These are phyloP conservation scores for Didymella pinodella DNA, from an alignment of 2,329 filamentous ascomycete species.

Conservation along the genomic window DNA sequence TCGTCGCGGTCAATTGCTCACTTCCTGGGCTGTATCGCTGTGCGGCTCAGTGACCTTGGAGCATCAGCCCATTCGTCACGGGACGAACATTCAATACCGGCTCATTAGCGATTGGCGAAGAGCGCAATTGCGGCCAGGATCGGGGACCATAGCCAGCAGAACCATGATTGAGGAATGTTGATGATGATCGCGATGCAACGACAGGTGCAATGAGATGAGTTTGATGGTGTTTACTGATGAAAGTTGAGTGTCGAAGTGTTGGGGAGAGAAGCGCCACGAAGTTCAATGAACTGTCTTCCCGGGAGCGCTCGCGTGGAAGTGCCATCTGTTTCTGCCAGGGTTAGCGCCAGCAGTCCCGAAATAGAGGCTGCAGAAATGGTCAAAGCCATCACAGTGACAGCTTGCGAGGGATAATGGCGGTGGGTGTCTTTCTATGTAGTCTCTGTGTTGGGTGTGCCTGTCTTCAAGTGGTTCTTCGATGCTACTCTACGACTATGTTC, in stretches of 20 bases:
- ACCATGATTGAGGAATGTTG: conserved; percentile 1
- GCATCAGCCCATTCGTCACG: conserved; percentile 22
- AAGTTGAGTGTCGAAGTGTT: conserved; percentile 17
- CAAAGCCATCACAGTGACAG: neutral
- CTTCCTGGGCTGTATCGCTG: conserved; percentile 6
- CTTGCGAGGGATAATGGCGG: neutral
- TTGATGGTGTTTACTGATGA: conserved; percentile 12
- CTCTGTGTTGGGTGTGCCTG: neutral
- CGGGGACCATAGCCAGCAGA: conserved; percentile 2
- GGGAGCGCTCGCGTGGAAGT: conserved; percentile 13
- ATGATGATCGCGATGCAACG: conserved; percentile 4
- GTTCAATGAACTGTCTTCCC: conserved; percentile 17
- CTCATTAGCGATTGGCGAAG: conserved; percentile 17
- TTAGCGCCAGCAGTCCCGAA: conserved; percentile 15
- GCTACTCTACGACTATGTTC: neutral
- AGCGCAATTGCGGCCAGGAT: conserved; percentile 8
- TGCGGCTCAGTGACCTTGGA: conserved; percentile 9
- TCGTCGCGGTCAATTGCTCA: neutral
- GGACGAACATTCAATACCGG: conserved; percentile 14
- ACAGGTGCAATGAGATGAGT: conserved; percentile 10
- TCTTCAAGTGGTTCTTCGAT: neutral
- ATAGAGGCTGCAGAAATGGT: neutral
- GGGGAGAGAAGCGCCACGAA: conserved; percentile 14
- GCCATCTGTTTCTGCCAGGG: conserved; percentile 11
- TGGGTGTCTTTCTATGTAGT: neutral